Evolutionary conservation across 179 eudicot species (phyloP).

Genomic region (Carnegiea gigantea): DNA sequence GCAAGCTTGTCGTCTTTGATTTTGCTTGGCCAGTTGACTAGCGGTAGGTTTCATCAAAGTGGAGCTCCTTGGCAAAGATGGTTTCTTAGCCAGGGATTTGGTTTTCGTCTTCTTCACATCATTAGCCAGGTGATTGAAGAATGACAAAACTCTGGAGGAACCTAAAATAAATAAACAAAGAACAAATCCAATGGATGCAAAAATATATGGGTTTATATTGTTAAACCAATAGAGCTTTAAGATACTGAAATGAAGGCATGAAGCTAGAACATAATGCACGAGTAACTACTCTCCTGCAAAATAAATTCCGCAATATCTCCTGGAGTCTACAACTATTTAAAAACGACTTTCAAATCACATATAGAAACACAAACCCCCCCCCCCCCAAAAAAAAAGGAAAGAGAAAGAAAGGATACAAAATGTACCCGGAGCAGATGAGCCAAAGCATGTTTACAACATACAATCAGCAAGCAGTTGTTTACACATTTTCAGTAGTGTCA

Average conservation of each 20-base stretch:
- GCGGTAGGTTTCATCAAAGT: conserved; percentile 95
- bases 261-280: not conserved
- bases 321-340: not conserved
- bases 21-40: conserved; percentile 92
- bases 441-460: not conserved
- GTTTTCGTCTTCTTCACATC: conserved; percentile 39
- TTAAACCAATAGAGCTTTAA: not conserved
- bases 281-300: not conserved
- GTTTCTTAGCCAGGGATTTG: conserved; percentile 49
- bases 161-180: conserved; percentile 26
- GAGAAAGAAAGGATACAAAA: not conserved
- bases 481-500: not conserved
- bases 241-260: not conserved
- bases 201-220: not conserved
- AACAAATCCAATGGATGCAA: not conserved
- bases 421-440: not conserved
- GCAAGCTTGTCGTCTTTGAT: conserved; percentile 44
- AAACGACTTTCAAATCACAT: too few species aligned
- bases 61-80: conserved; percentile 58
- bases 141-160: conserved; percentile 47
- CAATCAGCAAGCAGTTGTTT: not conserved
- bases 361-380: too few species aligned
- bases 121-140: conserved; percentile 43
- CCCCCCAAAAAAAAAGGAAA: not conserved
- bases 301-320: not conserved